phyloP scores from a whole-genome alignment of 2,329 filamentous ascomycete genomes.

The Chalaropsis ovoidea region DNA sequence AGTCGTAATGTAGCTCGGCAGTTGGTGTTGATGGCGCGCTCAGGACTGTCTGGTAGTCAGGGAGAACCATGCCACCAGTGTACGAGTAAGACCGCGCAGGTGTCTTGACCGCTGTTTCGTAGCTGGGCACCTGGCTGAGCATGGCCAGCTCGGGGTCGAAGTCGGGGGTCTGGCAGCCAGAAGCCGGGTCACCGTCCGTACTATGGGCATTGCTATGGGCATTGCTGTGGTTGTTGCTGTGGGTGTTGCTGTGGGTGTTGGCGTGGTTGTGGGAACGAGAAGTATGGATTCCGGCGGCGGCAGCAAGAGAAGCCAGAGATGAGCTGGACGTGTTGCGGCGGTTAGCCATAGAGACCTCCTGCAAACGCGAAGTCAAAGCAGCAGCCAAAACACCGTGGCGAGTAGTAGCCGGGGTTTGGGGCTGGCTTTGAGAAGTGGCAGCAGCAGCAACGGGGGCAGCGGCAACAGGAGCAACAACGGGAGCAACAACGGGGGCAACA shows the following conservation, averaged over 20 bases:
- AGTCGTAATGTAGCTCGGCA: slow-evolving; percentile 20
- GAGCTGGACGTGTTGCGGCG: slow-evolving; percentile 40
- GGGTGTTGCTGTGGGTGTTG: slow-evolving; percentile 23
- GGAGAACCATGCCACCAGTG: slow-evolving; percentile 43
- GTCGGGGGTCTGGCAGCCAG: slow-evolving; percentile 46
- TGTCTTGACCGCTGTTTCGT: slow-evolving; percentile 60
- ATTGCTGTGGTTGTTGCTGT: slow-evolving; percentile 11
- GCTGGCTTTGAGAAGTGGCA: slow-evolving; percentile 6
- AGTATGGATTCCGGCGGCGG: slow-evolving; percentile 37
- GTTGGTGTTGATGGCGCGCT: slow-evolving; percentile 31
- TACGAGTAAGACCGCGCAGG: slow-evolving; percentile 46
- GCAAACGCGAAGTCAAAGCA: slow-evolving; percentile 54
- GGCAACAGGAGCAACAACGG: slow-evolving; percentile 11
- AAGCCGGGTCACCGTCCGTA: slow-evolving; percentile 41
- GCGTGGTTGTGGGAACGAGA: slow-evolving; percentile 23
- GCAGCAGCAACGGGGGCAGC: slow-evolving; percentile 7
- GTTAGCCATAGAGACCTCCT: slow-evolving; percentile 51
- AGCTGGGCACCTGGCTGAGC: slow-evolving; percentile 65
- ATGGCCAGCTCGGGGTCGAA: slow-evolving; percentile 51
- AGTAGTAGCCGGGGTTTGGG: slow-evolving; percentile 20
- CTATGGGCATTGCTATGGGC: slow-evolving; percentile 28
- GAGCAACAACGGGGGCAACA: not conserved
- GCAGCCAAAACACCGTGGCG: slow-evolving; percentile 28
- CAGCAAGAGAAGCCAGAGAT: slow-evolving; percentile 37
- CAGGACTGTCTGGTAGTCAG: slow-evolving; percentile 56